A percentile compares a stretch with the other conserved stretches of the same genome.
Conservation (phyloP, 106 monocot genomes). For the Dactylorhiza incarnata region DNA sequence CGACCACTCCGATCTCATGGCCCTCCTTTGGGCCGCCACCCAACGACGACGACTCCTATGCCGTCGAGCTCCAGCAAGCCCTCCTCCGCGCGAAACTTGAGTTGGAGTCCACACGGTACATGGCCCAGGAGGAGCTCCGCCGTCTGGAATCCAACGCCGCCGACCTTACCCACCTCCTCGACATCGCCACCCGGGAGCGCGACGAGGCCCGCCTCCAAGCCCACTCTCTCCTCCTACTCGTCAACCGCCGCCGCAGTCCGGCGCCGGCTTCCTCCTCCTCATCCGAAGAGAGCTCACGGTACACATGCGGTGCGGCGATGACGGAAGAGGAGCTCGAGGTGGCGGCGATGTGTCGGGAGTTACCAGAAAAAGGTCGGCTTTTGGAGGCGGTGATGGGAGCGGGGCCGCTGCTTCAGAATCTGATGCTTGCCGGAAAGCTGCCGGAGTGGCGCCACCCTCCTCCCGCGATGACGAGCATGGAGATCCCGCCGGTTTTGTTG, state of each 20-base stretch:
- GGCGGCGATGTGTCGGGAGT: background rate
- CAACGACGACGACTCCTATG: background rate
- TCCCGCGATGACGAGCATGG: conserved; percentile 27
- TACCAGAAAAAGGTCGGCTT: conserved; percentile 21
- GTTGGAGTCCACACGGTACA: conserved; percentile 41
- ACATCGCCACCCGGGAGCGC: conserved; percentile 39
- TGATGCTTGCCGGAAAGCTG: conserved; percentile 14
- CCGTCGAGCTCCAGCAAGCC: conserved; percentile 26
- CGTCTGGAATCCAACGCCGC: conserved; percentile 31
- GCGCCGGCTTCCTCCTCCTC: background rate
- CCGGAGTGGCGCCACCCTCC: conserved; percentile 15
- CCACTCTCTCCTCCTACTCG: conserved; percentile 10
- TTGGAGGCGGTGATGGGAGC: conserved; percentile 21
- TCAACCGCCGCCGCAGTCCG: background rate
- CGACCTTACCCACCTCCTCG: conserved; percentile 38
- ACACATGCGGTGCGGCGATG: background rate
- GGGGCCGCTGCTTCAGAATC: conserved; percentile 16
- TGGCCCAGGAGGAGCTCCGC: conserved; percentile 42
- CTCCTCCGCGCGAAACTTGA: conserved; percentile 27
- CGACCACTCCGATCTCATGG: background rate
- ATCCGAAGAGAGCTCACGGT: conserved; percentile 3
- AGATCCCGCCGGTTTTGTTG: conserved; percentile 32
- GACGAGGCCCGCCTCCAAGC: conserved; percentile 28
- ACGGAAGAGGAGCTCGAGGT: conserved; percentile 1
- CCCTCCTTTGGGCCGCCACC: background rate